Base-by-base conservation (phyloP, 1,284 basidiomycete species). In the Phenoliferia sp. region DNA sequence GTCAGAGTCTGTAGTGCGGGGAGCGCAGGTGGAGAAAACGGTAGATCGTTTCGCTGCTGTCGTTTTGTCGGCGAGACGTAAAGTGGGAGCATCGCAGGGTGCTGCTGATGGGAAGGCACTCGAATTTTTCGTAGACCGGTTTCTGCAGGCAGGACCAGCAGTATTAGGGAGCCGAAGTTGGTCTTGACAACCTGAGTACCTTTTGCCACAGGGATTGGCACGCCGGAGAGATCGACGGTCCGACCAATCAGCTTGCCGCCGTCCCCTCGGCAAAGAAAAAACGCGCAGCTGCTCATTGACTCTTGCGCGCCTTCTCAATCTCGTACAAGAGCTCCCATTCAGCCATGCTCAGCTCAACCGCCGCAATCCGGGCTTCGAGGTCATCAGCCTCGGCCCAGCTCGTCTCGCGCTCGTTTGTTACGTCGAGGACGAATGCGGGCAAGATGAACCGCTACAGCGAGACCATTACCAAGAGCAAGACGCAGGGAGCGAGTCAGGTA, bases 401-500 rank as follows among this genome's bases (percentile, higher is more conserved):
- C 48, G 48, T 26, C 7, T 7, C 48, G 48, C 48, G 48, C 48
- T 52, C 48, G 48, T 22, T 52, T 5, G 48, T 52, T 26, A n/a
- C 48, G 48, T 52, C 48, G 48, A 57, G 31, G 31, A 22, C 28
- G 19, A 33, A 29, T n/a, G 31, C 28, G n/a, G 55, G 29, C 29
- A 31, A 31, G 15, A 59, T 94, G 83, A 97, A 97, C 80, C 84
- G 90, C 65, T 88, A 92, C 82, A 92, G 90, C 77, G 83, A 88
- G 73, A 84, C 83, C 28, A 84, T 96, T 75, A 96, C 94, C 16
- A 86, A 89, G 78, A 88, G 90, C 34, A 97, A 97, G 79, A 87
- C 88, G 76, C 94, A 97, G 79, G 94, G 91, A 58, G 94, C 93
- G 54, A 92, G 90, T 77, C 93, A 95, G 85, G 91, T 89, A 74